Conservation (phyloP, 768 basidiomycete species). For the Suillus plorans region DNA sequence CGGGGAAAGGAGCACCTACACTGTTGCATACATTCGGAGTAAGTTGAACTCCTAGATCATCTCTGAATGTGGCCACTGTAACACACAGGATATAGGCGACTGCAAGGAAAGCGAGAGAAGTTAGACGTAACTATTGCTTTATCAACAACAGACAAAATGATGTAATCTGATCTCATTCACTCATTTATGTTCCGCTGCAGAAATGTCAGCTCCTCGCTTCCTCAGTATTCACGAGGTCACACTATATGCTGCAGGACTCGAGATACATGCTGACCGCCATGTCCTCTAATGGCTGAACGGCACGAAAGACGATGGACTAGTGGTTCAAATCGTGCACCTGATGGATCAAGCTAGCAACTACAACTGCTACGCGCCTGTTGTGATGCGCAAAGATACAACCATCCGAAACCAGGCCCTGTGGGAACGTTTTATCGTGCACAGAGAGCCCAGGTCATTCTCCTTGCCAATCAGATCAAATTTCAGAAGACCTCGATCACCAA, state of each 20-base stretch:
- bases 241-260: conserved; percentile 20
- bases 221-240: too few species aligned
- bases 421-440: conserved; percentile 10
- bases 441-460: conserved; percentile 8
- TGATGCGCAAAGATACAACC: neutral
- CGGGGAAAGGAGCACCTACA: neutral
- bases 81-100: neutral
- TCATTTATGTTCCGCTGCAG: neutral
- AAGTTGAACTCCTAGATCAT: neutral
- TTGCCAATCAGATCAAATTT: conserved; percentile 15
- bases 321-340: conserved; percentile 6
- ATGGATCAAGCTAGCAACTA: conserved; percentile 9
- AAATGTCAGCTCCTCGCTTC: neutral
- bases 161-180: neutral
- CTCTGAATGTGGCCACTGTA: neutral
- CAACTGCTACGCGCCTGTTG: conserved; percentile 4
- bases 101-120: neutral
- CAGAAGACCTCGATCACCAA: conserved; percentile 14
- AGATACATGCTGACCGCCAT: conserved; percentile 1
- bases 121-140: too few species aligned
- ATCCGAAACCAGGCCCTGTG: neutral
- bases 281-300: conserved; percentile 7
- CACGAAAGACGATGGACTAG: neutral
- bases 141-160: neutral
- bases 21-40: neutral